These are phyloP conservation scores for Podochytrium sp. DNA, from an alignment of 192 early-diverging fungal genomes.

Conservation along the genomic window DNA sequence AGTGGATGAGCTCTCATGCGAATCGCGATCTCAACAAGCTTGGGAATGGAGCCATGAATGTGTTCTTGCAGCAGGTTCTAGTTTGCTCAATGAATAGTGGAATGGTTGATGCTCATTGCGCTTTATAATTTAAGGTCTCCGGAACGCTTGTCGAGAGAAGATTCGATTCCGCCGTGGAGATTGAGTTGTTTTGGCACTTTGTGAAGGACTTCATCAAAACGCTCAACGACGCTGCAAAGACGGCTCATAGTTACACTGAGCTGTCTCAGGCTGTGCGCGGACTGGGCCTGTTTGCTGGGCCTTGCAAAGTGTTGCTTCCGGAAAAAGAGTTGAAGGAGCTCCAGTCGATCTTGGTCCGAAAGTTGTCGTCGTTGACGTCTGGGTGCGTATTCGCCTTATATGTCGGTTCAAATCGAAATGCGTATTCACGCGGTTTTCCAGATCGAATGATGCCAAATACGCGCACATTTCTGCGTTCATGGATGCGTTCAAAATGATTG, in stretches of 20 bases:
- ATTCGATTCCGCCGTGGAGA: conserved; percentile 30
- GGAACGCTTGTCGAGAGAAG: background rate
- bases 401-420: background rate
- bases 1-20: conserved; percentile 16
- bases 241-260: conserved; percentile 42
- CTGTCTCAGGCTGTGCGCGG: conserved; percentile 71
- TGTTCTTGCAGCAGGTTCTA: conserved; percentile 19
- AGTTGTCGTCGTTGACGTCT: conserved; percentile 55
- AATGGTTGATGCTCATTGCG: background rate
- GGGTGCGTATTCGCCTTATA: conserved; percentile 36
- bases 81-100: background rate
- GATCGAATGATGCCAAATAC: conserved; percentile 47
- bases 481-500: conserved; percentile 63
- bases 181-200: conserved; percentile 51
- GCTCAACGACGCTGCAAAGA: conserved; percentile 40
- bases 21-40: conserved; percentile 24
- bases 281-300: conserved; percentile 69
- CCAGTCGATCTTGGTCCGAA: conserved; percentile 46
- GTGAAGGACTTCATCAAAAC: conserved; percentile 45
- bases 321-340: conserved; percentile 46
- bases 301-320: conserved; percentile 53
- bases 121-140: background rate
- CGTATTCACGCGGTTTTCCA: conserved; percentile 34
- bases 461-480: conserved; percentile 59
- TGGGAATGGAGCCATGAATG: conserved; percentile 14